Conservation (phyloP, 2,329 filamentous ascomycete genomes). For the Ophiostoma ips region DNA sequence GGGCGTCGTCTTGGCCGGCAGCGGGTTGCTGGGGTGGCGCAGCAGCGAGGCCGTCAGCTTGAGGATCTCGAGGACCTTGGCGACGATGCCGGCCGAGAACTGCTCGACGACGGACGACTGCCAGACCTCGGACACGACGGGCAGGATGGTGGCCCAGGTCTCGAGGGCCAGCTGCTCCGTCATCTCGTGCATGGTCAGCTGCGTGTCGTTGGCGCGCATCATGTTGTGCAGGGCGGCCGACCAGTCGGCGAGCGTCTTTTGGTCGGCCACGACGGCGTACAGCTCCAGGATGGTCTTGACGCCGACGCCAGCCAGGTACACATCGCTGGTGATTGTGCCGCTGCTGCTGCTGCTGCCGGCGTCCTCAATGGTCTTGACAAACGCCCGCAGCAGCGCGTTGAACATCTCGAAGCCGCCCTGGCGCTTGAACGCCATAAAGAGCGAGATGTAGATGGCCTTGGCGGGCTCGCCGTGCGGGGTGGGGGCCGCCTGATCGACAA, state of each 20-base stretch:
- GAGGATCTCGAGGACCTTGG: slow-evolving; percentile 70
- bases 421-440: slow-evolving; percentile 78
- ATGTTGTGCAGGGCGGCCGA: not conserved
- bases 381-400: slow-evolving; percentile 53
- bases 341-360: slow-evolving; percentile 9
- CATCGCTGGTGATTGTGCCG: slow-evolving; percentile 14
- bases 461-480: slow-evolving; percentile 28
- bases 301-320: slow-evolving; percentile 38
- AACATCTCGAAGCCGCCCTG: slow-evolving; percentile 61
- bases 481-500: slow-evolving; percentile 50
- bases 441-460: slow-evolving; percentile 50
- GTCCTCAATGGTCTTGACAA: slow-evolving; percentile 41
- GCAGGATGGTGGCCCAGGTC: slow-evolving; percentile 65
- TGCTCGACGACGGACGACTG: slow-evolving; percentile 73
- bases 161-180: slow-evolving; percentile 69
- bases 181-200: not conserved
- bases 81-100: slow-evolving; percentile 56
- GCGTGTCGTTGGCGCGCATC: not conserved
- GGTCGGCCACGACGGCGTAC: slow-evolving; percentile 61
- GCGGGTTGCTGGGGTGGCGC: slow-evolving; percentile 36
- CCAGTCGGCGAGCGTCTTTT: slow-evolving; percentile 49
- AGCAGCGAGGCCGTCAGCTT: slow-evolving; percentile 67
- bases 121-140: slow-evolving; percentile 68
- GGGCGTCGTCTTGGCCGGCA: slow-evolving; percentile 2
- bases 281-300: slow-evolving; percentile 77